Percentiles rank a stretch among this genome's conserved stretches.
phyloP scores from a whole-genome alignment of 2,329 filamentous ascomycete genomes.

The Colletotrichum cordylinicola region DNA sequence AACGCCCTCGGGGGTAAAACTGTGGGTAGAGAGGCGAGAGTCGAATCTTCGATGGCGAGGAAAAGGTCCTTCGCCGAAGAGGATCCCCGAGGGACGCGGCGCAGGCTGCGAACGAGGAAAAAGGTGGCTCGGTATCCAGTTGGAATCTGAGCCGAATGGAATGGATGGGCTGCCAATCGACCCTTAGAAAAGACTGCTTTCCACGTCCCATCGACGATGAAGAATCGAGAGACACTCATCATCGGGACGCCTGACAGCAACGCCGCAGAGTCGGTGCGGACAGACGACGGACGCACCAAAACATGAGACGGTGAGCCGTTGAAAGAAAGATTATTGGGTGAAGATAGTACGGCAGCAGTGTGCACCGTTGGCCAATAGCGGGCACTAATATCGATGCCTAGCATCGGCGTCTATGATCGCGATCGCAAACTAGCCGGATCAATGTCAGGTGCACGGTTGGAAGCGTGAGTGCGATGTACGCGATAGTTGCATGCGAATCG shows the following conservation, averaged over 20 bases:
- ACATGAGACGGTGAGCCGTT: conserved; percentile 1
- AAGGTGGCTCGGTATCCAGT: background rate
- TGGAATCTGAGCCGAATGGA: background rate
- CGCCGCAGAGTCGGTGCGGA: background rate
- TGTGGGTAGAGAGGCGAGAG: background rate
- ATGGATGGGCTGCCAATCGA: background rate
- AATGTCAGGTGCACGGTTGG: background rate
- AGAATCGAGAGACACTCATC: background rate
- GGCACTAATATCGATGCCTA: background rate
- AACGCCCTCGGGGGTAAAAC: background rate
- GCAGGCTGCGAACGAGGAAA: background rate
- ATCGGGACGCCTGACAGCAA: background rate
- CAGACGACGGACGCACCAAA: background rate
- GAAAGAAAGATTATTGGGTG: background rate
- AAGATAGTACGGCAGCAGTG: background rate
- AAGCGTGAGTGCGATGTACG: background rate
- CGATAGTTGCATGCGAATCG: background rate
- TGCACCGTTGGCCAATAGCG: background rate
- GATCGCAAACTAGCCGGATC: background rate
- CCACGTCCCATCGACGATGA: background rate
- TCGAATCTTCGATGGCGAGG: background rate
- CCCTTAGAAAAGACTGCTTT: background rate
- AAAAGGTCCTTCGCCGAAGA: background rate
- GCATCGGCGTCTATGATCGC: background rate
- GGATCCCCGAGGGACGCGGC: background rate